These are phyloP conservation scores for Rhodotorula sp. DNA, from an alignment of 1,284 basidiomycete species.

Conservation along the genomic window DNA sequence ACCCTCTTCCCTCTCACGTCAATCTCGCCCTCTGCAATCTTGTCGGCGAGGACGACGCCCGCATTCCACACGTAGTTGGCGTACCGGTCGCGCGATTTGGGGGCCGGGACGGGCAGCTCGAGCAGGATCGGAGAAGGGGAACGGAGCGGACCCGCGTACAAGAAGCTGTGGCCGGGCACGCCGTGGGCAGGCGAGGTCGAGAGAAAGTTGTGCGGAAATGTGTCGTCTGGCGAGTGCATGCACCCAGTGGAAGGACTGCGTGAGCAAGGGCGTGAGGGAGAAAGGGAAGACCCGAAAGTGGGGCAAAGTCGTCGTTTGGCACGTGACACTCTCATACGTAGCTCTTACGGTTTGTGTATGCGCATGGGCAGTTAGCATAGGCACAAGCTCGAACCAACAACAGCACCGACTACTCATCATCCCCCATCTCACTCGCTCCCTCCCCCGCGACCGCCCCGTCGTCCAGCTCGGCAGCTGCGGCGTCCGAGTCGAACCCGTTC, in stretches of 20 bases:
- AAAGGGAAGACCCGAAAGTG: neutral
- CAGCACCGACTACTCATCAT: slow-evolving; percentile 1
- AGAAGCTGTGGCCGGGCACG: slow-evolving; percentile 9
- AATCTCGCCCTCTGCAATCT: slow-evolving; percentile 10
- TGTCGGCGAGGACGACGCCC: slow-evolving; percentile 20
- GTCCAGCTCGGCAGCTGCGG: neutral
- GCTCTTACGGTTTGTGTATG: too few relatives aligned
- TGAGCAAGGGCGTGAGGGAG: too few relatives aligned
- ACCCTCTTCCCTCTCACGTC: slow-evolving; percentile 18
- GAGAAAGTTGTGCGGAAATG: slow-evolving; percentile 15
- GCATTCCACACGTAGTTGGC: slow-evolving; percentile 16
- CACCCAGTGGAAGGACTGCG: neutral
- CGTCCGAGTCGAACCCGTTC: slow-evolving; percentile 1
- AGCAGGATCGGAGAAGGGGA: slow-evolving; percentile 10
- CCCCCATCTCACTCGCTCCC: neutral
- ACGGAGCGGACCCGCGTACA: slow-evolving; percentile 8
- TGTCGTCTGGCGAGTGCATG: neutral
- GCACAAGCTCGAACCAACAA: neutral
- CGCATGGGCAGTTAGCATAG: too few relatives aligned
- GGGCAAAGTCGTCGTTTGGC: neutral
- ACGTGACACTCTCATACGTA: neutral
- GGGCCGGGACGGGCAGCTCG: slow-evolving; percentile 8
- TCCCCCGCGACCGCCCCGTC: neutral
- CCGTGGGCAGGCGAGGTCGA: slow-evolving; percentile 13
- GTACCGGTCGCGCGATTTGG: neutral